Evolutionary conservation across 768 basidiomycete genomes (phyloP), one percentile per base, ranked within the genome.

Genomic region (Pilatotrama ljubarskyi): DNA sequence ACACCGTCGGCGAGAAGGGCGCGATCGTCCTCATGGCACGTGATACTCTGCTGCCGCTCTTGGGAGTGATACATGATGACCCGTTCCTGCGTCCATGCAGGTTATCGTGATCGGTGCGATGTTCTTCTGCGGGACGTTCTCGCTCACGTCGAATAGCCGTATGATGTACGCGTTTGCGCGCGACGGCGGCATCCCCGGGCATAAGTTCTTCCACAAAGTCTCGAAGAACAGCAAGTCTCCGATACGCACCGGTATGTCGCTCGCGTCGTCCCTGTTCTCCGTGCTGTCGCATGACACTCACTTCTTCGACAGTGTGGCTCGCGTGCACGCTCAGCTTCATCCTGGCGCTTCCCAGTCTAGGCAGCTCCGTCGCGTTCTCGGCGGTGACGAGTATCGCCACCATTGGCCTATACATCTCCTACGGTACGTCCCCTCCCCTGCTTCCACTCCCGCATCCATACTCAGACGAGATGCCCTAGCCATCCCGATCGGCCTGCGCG

Each of bases 131-230:
- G 86, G 87, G 14, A 88, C 86, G 0, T 92, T 92, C 74, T 90
- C 88, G 0, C 74, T 93, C 50, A 90, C 90, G 0, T 85, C 85
- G 0, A 93, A 91, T 68, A 88, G 85, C 3, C 80, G 90, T 0
- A 91, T 91, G 90, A 89, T 88, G 86, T 93, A 85, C 68, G 86
- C 89, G 0, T 91, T 91, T 66, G 80, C 87, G 3, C 81, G 90
- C 37, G 90, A 93, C 69, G 85, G 88, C 0, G 88, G 82, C 11
- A 79, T 90, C 24, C 88, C 90, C 0, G 87, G 84, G 13, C 84
- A 84, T 61, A 78, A 69, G 36, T 89, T 85, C 72, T 85, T 90
- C 72, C 81, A 82, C 64, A 80, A 84, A 62, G 88, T 90, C 36
- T 82, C 82, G 70, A 55, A 71, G 11, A 77, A 76, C 50, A 82